These are phyloP conservation scores for Clonostachys solani DNA, from an alignment of 2,329 filamentous ascomycete species.

Conservation along the genomic window DNA sequence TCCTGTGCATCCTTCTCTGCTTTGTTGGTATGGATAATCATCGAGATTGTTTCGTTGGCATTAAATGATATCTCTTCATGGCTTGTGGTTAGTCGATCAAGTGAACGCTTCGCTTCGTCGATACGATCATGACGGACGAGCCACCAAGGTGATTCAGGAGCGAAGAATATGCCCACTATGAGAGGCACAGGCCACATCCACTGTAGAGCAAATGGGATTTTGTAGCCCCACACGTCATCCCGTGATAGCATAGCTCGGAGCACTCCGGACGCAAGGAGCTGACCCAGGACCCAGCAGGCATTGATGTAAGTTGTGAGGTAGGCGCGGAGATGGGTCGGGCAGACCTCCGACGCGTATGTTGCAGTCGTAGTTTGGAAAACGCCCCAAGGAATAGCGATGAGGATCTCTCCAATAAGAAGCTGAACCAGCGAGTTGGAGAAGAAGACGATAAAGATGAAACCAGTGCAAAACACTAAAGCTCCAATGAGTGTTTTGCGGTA, in stretches of 20 bases:
- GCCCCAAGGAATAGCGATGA: slow-evolving; percentile 42
- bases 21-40: slow-evolving; percentile 48
- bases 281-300: slow-evolving; percentile 23
- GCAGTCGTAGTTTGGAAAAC: slow-evolving; percentile 41
- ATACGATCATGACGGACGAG: slow-evolving; percentile 28
- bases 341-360: slow-evolving; percentile 43
- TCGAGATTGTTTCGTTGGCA: slow-evolving; percentile 37
- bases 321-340: slow-evolving; percentile 37
- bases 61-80: slow-evolving; percentile 26
- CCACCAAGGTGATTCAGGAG: slow-evolving; percentile 39
- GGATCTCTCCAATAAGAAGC: slow-evolving; percentile 38
- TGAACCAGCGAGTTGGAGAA: slow-evolving; percentile 33
- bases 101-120: slow-evolving; percentile 26
- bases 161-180: slow-evolving; percentile 25
- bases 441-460: slow-evolving; percentile 44
- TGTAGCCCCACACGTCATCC: slow-evolving; percentile 31
- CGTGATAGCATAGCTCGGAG: slow-evolving; percentile 25
- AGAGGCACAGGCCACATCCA: slow-evolving; percentile 36
- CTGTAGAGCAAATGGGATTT: slow-evolving; percentile 37
- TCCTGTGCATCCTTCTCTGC: slow-evolving; percentile 32
- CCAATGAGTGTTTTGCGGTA: slow-evolving; percentile 42
- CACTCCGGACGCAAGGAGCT: slow-evolving; percentile 31
- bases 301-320: slow-evolving; percentile 38
- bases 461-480: slow-evolving; percentile 28
- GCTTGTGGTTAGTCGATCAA: slow-evolving; percentile 32